Base-by-base conservation (phyloP, 116 monocot genomes). In the Zostera marina region DNA sequence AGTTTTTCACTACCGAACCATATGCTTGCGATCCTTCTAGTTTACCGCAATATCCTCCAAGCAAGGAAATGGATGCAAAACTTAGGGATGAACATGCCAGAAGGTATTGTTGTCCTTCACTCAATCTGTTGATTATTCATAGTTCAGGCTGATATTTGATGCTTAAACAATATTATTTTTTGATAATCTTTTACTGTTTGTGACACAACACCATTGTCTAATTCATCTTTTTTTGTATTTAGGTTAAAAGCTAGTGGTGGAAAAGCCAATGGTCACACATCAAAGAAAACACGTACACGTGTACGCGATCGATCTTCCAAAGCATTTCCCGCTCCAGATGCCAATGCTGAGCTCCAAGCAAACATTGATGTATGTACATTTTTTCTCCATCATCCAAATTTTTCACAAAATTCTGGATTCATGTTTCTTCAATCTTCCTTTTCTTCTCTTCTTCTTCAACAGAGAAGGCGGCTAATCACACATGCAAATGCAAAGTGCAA, bases 401-500 rank as follows among this genome's bases (percentile, higher is more conserved):
- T 54, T 54, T 54, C 48, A 48, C 48, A 48, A 15, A 13, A 17
- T 15, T 48, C 8, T 48, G 48, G 7, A 48, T 14, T 48, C 5
- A 48, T 48, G 7, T 14, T 14, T 7, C 48, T 15, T 15, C 17
- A 8, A 49, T 38, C 26, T 59, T 2, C n/a, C 42, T 15, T 46
- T 46, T 12, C 13, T 61, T 61, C 1, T 25, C 21, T 44, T 52
- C 52, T 24, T 53, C 43, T 53, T 49, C 12, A n/a, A 61, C 78
- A 90, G 84, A 76, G 74, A 58, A 20, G 85, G 53, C 71, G 81
- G 11, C 65, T 79, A 13, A 79, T 81, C 2, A 70, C 81, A n/a
- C 82, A 91, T 40, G 70, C 72, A n/a, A 85, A 82, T 48, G 81
- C 80, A 32, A 89, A 84, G 65, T 74, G 85, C 77, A 91, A 85